Base-by-base conservation (phyloP, 1,284 basidiomycete species). In the Vanrija sp. region DNA sequence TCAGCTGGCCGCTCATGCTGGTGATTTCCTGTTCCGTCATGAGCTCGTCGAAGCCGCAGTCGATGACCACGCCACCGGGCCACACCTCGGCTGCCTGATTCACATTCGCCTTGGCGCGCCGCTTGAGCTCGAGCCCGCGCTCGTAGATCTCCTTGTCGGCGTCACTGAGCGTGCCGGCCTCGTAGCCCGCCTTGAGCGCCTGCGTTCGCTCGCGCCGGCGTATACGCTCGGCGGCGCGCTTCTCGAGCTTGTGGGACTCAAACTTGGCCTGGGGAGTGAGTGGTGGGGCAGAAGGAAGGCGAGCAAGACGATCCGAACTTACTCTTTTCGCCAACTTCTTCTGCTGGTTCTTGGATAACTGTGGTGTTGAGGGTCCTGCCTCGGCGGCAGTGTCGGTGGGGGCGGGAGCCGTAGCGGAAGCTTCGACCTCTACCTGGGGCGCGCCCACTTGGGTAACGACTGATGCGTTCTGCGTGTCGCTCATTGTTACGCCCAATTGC, bases 11-110 rank as follows among this genome's bases (percentile, higher is more conserved):
- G 46, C 83, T 84, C 70, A 98, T 82, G 18, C 91, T 96, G 58
- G 80, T 84, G 58, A 95, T 82, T 80, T 98, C 96, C 90, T 95
- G 93, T 53, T 93, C 91, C 47, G 79, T 85, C 96, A 98, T 98
- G 76, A 88, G 81, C 46, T 92, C 85, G 73, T 99, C 96, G 71
- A 98, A 99, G 3, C 87, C 91, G 7, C 96, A 80, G 77, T 99
- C 96, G 26, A 98, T 78, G 19, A 96, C 84, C 2, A 98, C 82
- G 38, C 82, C 83, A 9, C 89, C 90, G 16, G 82, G 80, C 78
- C 72, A 79, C 26, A 73, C 62, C n/a, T 65, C 51, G 10, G 52
- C 55, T 46, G 55, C 42, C 46, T 60, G 60, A 52, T 56, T 28
- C 1, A 52, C 18, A 1, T 48, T 58, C 18, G 45, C 51, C 28